Conservation (phyloP, 1,139 yeast species). For the Lizanozyma gosingica region DNA sequence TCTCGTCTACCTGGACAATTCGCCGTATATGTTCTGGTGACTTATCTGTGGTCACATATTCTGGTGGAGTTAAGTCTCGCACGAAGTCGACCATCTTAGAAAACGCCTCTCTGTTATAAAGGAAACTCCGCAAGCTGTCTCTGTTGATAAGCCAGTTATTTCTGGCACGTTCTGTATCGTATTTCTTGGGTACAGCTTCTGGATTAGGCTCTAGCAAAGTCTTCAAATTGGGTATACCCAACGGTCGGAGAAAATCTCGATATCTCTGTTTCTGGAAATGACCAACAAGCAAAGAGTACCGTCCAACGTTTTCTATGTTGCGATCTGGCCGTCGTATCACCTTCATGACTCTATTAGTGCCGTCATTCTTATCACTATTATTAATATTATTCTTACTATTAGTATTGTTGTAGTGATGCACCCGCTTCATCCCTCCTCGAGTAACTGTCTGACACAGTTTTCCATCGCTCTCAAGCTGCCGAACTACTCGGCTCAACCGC, state of each 20-base stretch:
- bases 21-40: conserved; percentile 5
- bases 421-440: not conserved
- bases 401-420: not conserved
- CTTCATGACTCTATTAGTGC: no score
- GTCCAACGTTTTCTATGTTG: not conserved
- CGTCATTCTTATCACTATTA: conserved; percentile 5
- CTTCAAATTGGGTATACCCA: conserved; percentile 27
- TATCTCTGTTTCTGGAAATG: conserved; percentile 18
- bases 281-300: conserved; percentile 6
- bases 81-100: conserved; percentile 24
- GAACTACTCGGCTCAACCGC: conserved; percentile 6
- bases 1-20: conserved; percentile 10
- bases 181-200: conserved; percentile 8
- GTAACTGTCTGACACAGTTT: no score
- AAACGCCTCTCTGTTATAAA: conserved; percentile 21
- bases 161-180: conserved; percentile 16
- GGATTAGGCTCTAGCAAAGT: conserved; percentile 16
- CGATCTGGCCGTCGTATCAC: conserved; percentile 4
- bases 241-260: conserved; percentile 29
- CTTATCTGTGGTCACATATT: conserved; percentile 6
- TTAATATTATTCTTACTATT: conserved; percentile 4
- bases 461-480: conserved; percentile 3
- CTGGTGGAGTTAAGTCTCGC: conserved; percentile 24
- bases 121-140: conserved; percentile 9
- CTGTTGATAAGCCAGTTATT: conserved; percentile 7